phyloP scores from a whole-genome alignment of 2,329 filamentous ascomycete genomes.

The Ophiostoma sp. region DNA sequence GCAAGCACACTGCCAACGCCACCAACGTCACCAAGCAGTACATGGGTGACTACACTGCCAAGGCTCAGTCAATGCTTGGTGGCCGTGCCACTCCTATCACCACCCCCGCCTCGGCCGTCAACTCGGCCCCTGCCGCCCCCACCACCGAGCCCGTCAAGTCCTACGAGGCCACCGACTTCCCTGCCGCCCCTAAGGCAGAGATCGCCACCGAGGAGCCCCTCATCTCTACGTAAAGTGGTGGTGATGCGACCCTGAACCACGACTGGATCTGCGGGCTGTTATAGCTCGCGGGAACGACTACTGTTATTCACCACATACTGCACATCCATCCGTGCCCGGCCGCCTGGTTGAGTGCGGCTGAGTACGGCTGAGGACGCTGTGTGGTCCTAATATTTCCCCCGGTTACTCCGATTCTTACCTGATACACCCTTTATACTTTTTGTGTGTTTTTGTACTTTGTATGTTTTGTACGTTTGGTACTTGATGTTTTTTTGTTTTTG shows the following conservation, averaged over 20 bases:
- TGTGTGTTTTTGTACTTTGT: not conserved
- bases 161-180: constrained; percentile 46
- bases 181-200: constrained; percentile 41
- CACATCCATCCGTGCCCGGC: constrained; percentile 1
- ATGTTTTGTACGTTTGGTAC: not conserved
- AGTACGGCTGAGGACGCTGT: not conserved
- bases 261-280: not conserved
- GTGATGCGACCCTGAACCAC: not conserved
- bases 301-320: not conserved
- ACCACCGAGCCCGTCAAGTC: constrained; percentile 30
- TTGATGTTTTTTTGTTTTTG: constrained; percentile 5
- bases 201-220: constrained; percentile 37
- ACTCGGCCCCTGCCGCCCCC: constrained; percentile 21
- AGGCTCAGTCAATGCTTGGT: constrained; percentile 60
- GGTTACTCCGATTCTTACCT: constrained; percentile 9
- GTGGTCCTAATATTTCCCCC: constrained; percentile 12
- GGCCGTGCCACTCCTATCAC: constrained; percentile 43
- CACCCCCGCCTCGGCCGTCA: constrained; percentile 34
- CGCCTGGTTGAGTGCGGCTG: not conserved
- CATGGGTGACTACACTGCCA: constrained; percentile 61
- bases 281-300: constrained; percentile 1
- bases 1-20: constrained; percentile 59
- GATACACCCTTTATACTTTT: constrained; percentile 11
- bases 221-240: constrained; percentile 24
- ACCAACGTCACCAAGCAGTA: constrained; percentile 62